Conservation (phyloP, 192 early-diverging fungal species). For the Helicostylum pulchrum region DNA sequence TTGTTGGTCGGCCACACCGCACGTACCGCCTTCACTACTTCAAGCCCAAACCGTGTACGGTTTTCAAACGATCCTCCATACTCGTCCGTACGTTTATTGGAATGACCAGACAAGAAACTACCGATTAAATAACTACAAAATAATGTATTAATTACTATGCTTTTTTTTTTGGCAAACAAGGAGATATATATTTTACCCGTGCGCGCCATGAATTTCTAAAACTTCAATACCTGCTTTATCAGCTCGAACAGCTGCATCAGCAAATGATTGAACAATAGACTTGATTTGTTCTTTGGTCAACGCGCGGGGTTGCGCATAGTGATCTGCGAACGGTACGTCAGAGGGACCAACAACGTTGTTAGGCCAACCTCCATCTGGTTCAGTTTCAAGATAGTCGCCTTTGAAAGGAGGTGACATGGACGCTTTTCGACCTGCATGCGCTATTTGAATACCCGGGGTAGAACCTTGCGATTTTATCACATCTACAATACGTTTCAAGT, state of each 20-base stretch:
- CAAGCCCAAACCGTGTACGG: conserved; percentile 74
- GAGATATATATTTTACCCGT: conserved; percentile 49
- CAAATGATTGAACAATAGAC: conserved; percentile 59
- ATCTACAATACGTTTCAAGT: conserved; percentile 56
- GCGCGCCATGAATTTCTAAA: conserved; percentile 60
- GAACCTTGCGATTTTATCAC: conserved; percentile 61
- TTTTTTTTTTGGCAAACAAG: neutral
- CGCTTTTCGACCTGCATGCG: conserved; percentile 79
- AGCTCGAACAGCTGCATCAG: conserved; percentile 63
- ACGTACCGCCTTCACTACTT: conserved; percentile 61
- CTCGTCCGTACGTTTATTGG: conserved; percentile 85
- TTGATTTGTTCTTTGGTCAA: conserved; percentile 69
- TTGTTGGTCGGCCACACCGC: conserved; percentile 72
- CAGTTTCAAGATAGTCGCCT: conserved; percentile 15
- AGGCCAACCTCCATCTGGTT: conserved; percentile 64
- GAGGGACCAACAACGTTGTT: conserved; percentile 69
- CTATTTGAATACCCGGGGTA: conserved; percentile 72
- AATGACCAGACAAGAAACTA: conserved; percentile 74
- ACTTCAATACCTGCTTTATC: conserved; percentile 58
- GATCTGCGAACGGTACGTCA: conserved; percentile 44
- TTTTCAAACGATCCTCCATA: conserved; percentile 93
- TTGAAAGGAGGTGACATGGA: conserved; percentile 13
- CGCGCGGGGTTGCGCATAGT: conserved; percentile 47
- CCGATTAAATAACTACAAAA: conserved; percentile 73
- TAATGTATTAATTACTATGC: conserved; percentile 55